Evolutionary conservation across 352 stramenopile species (phyloP).

Genomic region (Achlya hypogyna): DNA sequence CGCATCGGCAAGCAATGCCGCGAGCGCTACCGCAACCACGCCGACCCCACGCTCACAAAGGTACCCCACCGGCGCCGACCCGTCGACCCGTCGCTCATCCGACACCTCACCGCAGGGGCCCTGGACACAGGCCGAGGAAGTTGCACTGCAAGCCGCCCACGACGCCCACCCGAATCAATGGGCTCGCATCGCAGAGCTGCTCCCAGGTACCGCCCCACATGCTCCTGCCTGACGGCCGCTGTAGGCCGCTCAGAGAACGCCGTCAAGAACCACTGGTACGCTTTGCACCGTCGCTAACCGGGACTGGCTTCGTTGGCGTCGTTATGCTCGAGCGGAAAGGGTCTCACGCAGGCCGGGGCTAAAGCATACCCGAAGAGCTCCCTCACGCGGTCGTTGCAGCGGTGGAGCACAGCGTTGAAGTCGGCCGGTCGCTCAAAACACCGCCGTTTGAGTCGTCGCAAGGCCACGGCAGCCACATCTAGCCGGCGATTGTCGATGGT

Average conservation of each 20-base stretch:
- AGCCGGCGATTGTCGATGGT: not conserved
- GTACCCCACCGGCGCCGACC: slow-evolving; percentile 21
- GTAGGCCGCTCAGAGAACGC: slow-evolving; percentile 36
- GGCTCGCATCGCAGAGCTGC: slow-evolving; percentile 32
- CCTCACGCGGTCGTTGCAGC: not conserved
- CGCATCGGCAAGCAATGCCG: slow-evolving; percentile 61
- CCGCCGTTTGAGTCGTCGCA: not conserved
- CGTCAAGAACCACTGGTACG: slow-evolving; percentile 65
- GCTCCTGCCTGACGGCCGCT: not conserved
- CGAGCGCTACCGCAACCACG: slow-evolving; percentile 56
- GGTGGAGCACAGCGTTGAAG: not conserved
- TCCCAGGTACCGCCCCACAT: slow-evolving; percentile 25
- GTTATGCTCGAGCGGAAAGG: not conserved
- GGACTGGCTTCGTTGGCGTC: too few species aligned
- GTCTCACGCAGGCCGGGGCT: too few species aligned
- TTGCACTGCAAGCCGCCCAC: slow-evolving; percentile 24
- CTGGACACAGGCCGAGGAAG: slow-evolving; percentile 46
- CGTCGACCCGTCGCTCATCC: too few species aligned
- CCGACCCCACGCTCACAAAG: slow-evolving; percentile 37
- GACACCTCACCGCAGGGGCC: slow-evolving; percentile 28
- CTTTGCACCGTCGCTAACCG: slow-evolving; percentile 10
- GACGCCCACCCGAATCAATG: slow-evolving; percentile 32
- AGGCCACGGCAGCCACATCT: not conserved
- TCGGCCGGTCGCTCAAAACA: not conserved
- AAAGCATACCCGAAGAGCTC: not conserved